Conservation (phyloP, 164 flowering plant species). For the Stephania yunnanensis region DNA sequence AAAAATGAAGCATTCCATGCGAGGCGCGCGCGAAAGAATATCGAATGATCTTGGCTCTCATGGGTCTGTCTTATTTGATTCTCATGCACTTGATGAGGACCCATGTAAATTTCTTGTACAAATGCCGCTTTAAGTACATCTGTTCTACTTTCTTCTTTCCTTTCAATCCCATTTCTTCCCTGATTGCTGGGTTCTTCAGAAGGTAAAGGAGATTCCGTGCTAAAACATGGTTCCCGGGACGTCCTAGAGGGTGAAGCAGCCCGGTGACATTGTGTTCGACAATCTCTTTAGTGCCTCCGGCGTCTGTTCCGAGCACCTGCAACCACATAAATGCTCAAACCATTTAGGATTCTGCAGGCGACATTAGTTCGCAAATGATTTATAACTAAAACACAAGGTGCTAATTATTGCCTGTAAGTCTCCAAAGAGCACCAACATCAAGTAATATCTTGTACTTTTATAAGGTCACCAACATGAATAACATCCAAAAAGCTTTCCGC, state of each 20-base stretch:
- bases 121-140: slow-evolving; percentile 79
- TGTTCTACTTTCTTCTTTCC: slow-evolving; percentile 75
- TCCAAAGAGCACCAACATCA: background rate
- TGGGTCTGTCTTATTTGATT: slow-evolving; percentile 33
- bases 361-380: background rate
- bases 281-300: slow-evolving; percentile 91
- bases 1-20: background rate
- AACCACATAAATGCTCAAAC: slow-evolving; percentile 1
- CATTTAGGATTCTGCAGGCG: background rate
- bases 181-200: slow-evolving; percentile 54
- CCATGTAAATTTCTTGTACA: slow-evolving; percentile 63
- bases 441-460: background rate
- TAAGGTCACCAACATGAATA: background rate
- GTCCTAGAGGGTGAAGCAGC: slow-evolving; percentile 83
- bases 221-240: slow-evolving; percentile 51
- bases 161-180: slow-evolving; percentile 60
- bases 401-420: background rate
- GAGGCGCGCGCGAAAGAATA: background rate
- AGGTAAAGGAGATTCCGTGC: slow-evolving; percentile 57
- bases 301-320: slow-evolving; percentile 96
- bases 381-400: too few relatives aligned
- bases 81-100: slow-evolving; percentile 75
- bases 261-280: slow-evolving; percentile 86
- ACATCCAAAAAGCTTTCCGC: background rate
- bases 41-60: background rate